Percentiles rank a stretch among this genome's conserved stretches.
These are phyloP conservation scores for Penicillium psychrofluorescens DNA, from an alignment of 495 filamentous ascomycete species.

Conservation along the genomic window DNA sequence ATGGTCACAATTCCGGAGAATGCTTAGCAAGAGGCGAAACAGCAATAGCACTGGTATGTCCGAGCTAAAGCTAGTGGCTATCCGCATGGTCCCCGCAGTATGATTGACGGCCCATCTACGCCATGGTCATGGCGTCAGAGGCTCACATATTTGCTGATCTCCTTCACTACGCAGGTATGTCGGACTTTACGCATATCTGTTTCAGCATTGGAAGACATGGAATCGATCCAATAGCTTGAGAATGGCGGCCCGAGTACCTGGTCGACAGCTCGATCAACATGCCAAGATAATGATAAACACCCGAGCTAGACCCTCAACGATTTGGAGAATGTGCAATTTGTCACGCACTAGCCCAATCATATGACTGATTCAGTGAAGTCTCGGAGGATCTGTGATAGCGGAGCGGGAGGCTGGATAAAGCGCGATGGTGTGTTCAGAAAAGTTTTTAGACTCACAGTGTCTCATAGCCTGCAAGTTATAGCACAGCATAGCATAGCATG, in stretches of 20 bases:
- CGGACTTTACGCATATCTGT: background rate
- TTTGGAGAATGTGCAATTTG: no score
- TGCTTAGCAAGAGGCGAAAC: background rate
- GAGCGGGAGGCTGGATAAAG: no score
- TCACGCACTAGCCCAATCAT: no score
- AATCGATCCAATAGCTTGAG: background rate
- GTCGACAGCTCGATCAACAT: background rate
- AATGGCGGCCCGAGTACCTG: constrained; percentile 8
- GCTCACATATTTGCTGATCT: constrained; percentile 11
- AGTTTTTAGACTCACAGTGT: no score
- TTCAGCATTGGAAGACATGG: background rate
- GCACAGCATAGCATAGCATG: no score
- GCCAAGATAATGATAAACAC: no score
- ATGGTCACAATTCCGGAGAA: constrained; percentile 6
- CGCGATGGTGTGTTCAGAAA: no score
- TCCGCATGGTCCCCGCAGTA: constrained; percentile 8
- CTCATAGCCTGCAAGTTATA: no score
- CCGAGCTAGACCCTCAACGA: no score
- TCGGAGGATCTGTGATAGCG: no score
- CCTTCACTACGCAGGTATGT: no score
- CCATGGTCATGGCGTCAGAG: constrained; percentile 3
- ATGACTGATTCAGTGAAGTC: no score
- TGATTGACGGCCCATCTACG: constrained; percentile 2
- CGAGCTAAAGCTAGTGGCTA: background rate
- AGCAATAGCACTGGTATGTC: constrained; percentile 9